Evolutionary conservation across 2,329 filamentous ascomycete genomes (phyloP).

Genomic region (Daldinia eschscholtzii): DNA sequence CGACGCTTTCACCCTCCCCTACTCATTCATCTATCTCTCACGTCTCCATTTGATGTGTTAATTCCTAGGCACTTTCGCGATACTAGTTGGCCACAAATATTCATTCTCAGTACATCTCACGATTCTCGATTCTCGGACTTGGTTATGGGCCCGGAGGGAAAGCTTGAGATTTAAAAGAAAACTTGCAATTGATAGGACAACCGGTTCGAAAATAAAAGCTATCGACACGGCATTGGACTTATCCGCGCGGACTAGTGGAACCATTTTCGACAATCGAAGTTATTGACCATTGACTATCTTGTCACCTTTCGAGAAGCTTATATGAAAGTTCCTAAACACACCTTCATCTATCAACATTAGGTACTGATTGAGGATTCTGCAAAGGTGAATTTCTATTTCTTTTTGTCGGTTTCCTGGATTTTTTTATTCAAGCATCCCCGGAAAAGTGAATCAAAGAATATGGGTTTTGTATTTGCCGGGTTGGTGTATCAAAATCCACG

Average conservation of each 20-base stretch:
- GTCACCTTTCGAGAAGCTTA: conserved; percentile 19
- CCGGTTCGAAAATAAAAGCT: conserved; percentile 9
- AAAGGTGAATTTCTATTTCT: conserved; percentile 35
- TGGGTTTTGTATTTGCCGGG: conserved; percentile 41
- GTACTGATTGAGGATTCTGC: conserved; percentile 7
- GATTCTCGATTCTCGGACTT: not conserved
- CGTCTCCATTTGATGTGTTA: conserved; percentile 30
- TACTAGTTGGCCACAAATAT: conserved; percentile 24
- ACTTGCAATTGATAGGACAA: conserved; percentile 15
- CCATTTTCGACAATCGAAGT: conserved; percentile 10
- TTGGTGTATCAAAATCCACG: conserved; percentile 42
- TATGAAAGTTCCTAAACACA: not conserved
- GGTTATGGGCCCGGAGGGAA: conserved; percentile 14
- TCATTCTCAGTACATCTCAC: not conserved
- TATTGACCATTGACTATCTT: conserved; percentile 12
- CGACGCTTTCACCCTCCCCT: conserved; percentile 26
- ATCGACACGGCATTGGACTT: conserved; percentile 7
- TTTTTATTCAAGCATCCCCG: conserved; percentile 3
- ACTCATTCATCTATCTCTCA: conserved; percentile 23
- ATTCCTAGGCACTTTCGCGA: conserved; percentile 9
- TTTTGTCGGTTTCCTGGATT: conserved; percentile 16
- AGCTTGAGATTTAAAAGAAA: conserved; percentile 10
- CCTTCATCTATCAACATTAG: not conserved
- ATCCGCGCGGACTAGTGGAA: conserved; percentile 21
- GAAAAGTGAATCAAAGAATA: conserved; percentile 29